Conservation (phyloP, 306 rosid species). For the Sesbania bispinosa region DNA sequence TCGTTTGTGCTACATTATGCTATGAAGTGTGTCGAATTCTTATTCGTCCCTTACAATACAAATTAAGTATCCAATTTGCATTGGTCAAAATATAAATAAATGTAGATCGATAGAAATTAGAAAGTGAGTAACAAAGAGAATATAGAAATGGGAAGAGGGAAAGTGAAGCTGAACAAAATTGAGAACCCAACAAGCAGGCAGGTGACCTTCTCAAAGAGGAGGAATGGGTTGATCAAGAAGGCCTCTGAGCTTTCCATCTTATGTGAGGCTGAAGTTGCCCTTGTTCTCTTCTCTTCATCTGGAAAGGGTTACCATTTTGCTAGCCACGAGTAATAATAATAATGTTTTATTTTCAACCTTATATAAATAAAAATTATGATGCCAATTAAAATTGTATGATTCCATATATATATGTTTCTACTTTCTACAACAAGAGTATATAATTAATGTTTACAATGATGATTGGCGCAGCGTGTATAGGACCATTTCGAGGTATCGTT, state of each 20-base stretch:
- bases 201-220: conserved; percentile 50
- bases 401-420: background rate
- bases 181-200: conserved; percentile 51
- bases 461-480: conserved; percentile 40
- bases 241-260: too few species aligned
- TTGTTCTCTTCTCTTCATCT: conserved; percentile 50
- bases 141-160: conserved; percentile 50
- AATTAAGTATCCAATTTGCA: background rate
- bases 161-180: conserved; percentile 54
- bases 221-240: too few species aligned
- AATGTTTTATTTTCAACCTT: background rate
- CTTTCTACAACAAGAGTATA: too few species aligned
- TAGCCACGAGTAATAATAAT: conserved; percentile 44
- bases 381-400: background rate
- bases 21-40: background rate
- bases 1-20: background rate
- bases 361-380: background rate
- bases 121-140: background rate
- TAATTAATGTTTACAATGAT: background rate
- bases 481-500: conserved; percentile 42
- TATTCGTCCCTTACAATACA: background rate
- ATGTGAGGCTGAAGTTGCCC: too few species aligned
- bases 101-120: background rate
- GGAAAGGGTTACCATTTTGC: conserved; percentile 44
- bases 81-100: background rate